Evolutionary conservation across 2,329 filamentous ascomycete species (phyloP), one percentile per base, ranked within the genome.

Genomic region (Fusarium proliferatum): DNA sequence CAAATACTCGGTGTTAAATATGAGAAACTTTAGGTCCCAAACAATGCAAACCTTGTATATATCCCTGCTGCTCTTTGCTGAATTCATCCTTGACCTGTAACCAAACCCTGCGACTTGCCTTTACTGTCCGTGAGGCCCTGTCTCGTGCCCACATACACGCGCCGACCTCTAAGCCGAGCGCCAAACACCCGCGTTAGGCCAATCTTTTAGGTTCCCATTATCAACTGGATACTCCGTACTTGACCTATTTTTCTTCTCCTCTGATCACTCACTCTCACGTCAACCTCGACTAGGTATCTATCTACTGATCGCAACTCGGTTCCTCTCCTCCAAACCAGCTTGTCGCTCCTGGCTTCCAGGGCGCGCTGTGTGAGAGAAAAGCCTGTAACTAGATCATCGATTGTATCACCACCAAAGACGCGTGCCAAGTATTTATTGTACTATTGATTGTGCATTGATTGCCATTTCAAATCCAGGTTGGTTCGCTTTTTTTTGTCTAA

Each of bases 341-440:
- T 77, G 76, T 71, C 75, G 75, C 72, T 76, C 71, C 74, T 78
- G 76, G 76, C 63, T 67, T 57, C 76, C 75, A 77, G 76, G 76
- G 65, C 73, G 76, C 73, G 76, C 75, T 78, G 76, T 69, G 76
- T 62, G 75, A 78, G 76, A 75, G 74, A 69, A 69, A 69, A 60
- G 67, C 45, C 61, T 56, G 64, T 51, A 34, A 34, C 30, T 66
- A 64, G 45, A 76, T 64, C 49, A 67, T 51, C 62, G 72, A 67
- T 53, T 72, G 72, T 62, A 72, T 51, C 15, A 67, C 51, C 41
- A 49, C 19, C 52, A 46, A 41, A 57, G 58, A 65, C 64, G 59
- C 68, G 51, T 42, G 45, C 60, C 56, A 72, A 73, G 59, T 58
- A 59, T 61, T 51, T 59, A 23, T 65, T 77, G 71, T 71, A 77